Evolutionary conservation across 352 stramenopile species (phyloP), one percentile per base, ranked within the genome.

Genomic region (Phytophthora foliorum): DNA sequence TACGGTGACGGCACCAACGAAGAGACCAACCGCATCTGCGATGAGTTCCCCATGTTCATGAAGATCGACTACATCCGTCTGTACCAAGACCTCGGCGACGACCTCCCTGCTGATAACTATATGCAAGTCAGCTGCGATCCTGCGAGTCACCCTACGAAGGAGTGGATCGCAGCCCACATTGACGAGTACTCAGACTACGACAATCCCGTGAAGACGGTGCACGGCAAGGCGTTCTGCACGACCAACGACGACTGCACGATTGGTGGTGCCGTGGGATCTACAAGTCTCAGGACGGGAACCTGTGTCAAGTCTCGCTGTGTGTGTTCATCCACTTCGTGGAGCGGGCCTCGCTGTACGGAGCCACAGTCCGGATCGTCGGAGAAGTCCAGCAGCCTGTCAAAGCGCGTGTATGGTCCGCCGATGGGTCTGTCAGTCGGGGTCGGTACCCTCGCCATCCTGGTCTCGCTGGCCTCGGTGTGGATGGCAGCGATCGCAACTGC

Each of bases 1-100:
- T 82, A 82, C n/a, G 82, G 84, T 1, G 81, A 91, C 31, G 81
- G 80, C 13, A 71, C 49, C 0, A 55, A 86, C 41, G 32, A 67
- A 14, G 29, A 66, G 17, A 71, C 58, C 11, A 82, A 84, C 54
- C 49, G 41, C 11, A 91, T 94, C 53, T 92, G 84, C 52, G 79
- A 91, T 60, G 69, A 71, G 54, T 91, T 88, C 69, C 84, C 84
- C 6, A 89, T 92, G 78, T 89, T 83, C 80, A 79, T 92, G 72
- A 88, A 89, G 76, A 69, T 91, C 44, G 81, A 90, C 66, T 91
- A 92, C 75, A 88, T 92, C 9, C 77, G 84, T 0, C 19, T 90
- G 46, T 91, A 91, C 55, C 83, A 91, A 53, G 81, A 89, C 68
- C 19, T 72, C 5, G 72, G 63, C 6, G 54, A 69, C n/a, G 80